phyloP scores from a whole-genome alignment of 2,329 filamentous ascomycete genomes.

The Paraphaeosphaeria minitans region DNA sequence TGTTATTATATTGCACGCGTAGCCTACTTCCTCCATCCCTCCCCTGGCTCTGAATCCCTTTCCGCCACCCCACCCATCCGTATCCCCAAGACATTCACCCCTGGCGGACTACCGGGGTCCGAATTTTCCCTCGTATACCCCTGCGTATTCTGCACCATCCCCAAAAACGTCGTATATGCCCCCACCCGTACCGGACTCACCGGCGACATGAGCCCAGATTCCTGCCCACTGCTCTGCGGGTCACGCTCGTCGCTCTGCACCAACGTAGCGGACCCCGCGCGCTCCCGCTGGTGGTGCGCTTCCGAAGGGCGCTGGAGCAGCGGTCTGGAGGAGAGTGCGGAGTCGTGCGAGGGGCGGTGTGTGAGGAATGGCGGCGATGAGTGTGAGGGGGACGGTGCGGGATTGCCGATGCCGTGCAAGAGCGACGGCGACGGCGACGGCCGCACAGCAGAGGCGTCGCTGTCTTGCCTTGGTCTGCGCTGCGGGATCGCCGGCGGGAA shows the following conservation, averaged over 20 bases:
- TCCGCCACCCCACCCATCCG: background rate
- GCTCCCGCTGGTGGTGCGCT: slow-evolving; percentile 10
- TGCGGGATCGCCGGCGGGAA: slow-evolving; percentile 25
- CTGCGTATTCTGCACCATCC: slow-evolving; percentile 17
- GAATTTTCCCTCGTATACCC: slow-evolving; percentile 22
- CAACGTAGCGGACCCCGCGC: slow-evolving; percentile 4
- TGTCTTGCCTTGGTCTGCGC: slow-evolving; percentile 18
- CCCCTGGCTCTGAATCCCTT: slow-evolving; percentile 15
- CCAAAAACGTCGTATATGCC: slow-evolving; percentile 7
- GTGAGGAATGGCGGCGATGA: background rate
- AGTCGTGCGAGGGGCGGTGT: background rate
- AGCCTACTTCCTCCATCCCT: background rate
- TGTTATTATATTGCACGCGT: background rate
- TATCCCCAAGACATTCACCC: slow-evolving; percentile 16
- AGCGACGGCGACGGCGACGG: slow-evolving; percentile 5
- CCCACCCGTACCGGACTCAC: slow-evolving; percentile 2
- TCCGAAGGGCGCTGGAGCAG: slow-evolving; percentile 19
- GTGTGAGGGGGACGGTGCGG: background rate
- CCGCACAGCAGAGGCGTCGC: slow-evolving; percentile 15
- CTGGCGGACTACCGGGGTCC: slow-evolving; percentile 16
- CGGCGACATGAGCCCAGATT: background rate
- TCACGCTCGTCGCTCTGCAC: slow-evolving; percentile 5
- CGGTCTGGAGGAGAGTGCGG: background rate
- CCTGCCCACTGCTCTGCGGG: slow-evolving; percentile 10
- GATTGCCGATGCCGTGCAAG: background rate